phyloP scores from a whole-genome alignment of 2,329 filamentous ascomycete species.

The Pseudonectria foliicola region DNA sequence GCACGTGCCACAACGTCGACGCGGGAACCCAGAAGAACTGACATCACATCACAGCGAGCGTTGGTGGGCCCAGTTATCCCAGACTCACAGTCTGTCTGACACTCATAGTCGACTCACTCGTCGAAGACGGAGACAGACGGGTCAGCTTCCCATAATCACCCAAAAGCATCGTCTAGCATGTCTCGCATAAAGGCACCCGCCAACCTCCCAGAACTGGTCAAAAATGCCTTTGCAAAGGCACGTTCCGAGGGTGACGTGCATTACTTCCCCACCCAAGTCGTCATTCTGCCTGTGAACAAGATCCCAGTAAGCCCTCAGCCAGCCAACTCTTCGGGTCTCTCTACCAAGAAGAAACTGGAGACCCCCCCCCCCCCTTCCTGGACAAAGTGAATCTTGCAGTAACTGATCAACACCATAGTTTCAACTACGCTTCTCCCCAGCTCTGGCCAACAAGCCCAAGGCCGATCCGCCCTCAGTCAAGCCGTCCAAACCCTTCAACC shows the following conservation, averaged over 20 bases:
- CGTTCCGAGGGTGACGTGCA: conserved; percentile 40
- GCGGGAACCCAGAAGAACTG: too few species aligned
- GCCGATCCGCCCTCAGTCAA: conserved; percentile 28
- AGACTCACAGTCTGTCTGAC: too few species aligned
- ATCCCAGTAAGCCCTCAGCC: conserved; percentile 33
- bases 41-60: too few species aligned
- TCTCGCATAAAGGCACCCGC: conserved; percentile 33
- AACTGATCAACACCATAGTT: conserved; percentile 41
- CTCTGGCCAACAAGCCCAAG: conserved; percentile 61
- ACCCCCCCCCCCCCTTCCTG: too few species aligned
- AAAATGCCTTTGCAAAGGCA: conserved; percentile 41
- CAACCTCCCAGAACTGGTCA: conserved; percentile 46
- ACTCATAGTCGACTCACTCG: too few species aligned
- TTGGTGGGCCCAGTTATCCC: too few species aligned
- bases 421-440: conserved; percentile 64
- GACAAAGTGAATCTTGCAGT: neutral
- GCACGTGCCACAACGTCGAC: too few species aligned
- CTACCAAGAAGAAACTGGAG: too few species aligned
- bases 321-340: neutral
- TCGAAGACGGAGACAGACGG: too few species aligned
- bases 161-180: too few species aligned
- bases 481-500: conserved; percentile 44
- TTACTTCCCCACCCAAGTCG: conserved; percentile 49
- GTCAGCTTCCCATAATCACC: too few species aligned
- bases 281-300: conserved; percentile 36